phyloP scores from a whole-genome alignment of 441 rosid genomes.

The Mallotus japonicus region DNA sequence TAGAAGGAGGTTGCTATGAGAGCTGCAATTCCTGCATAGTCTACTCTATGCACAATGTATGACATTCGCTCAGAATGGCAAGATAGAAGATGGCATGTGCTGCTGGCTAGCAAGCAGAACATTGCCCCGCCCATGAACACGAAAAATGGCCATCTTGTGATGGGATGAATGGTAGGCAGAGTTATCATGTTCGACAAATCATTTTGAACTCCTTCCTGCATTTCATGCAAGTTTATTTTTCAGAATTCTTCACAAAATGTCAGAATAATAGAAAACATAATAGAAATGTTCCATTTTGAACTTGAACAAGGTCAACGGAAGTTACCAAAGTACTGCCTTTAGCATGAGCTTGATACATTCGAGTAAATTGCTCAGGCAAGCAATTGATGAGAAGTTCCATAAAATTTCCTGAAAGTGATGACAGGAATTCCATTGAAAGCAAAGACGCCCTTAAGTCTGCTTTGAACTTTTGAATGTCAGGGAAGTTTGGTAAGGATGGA shows the following conservation, averaged over 20 bases:
- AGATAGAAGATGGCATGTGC: slow-evolving; percentile 42
- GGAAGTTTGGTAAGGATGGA: slow-evolving; percentile 41
- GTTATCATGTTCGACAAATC: slow-evolving; percentile 28
- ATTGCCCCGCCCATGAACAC: slow-evolving; percentile 46
- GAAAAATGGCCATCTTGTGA: slow-evolving; percentile 47
- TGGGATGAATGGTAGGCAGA: slow-evolving; percentile 27
- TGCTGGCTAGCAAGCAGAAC: slow-evolving; percentile 51
- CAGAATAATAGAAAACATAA: background rate
- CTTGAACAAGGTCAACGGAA: background rate
- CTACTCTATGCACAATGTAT: slow-evolving; percentile 40
- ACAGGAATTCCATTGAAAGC: slow-evolving; percentile 31
- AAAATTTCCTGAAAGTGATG: slow-evolving; percentile 33
- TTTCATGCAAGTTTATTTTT: background rate
- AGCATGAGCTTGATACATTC: slow-evolving; percentile 25
- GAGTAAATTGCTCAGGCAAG: slow-evolving; percentile 25
- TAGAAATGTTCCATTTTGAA: background rate
- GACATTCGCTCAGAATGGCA: slow-evolving; percentile 46
- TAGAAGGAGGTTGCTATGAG: slow-evolving; percentile 39
- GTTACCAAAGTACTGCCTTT: slow-evolving; percentile 29
- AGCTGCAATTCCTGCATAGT: slow-evolving; percentile 45
- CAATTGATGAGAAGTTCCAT: slow-evolving; percentile 33
- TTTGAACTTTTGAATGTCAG: slow-evolving; percentile 34
- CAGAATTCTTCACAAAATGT: background rate
- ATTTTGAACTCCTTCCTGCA: slow-evolving; percentile 31
- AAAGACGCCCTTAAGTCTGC: slow-evolving; percentile 28